phyloP scores from a whole-genome alignment of 2,329 filamentous ascomycete genomes.

The Metarhizium rileyi region DNA sequence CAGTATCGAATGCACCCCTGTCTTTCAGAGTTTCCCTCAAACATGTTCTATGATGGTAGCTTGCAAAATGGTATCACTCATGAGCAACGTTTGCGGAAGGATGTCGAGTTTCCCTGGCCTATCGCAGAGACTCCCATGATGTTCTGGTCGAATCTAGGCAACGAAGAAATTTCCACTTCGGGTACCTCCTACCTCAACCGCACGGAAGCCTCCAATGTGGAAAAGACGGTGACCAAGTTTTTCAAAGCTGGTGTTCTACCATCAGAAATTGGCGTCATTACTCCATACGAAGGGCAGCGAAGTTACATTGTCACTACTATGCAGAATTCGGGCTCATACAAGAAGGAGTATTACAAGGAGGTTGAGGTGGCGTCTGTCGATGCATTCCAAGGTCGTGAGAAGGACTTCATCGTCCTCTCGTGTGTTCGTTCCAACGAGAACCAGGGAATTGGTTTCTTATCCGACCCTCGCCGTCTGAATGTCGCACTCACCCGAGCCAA shows the following conservation, averaged over 20 bases:
- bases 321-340: slow-evolving; percentile 94
- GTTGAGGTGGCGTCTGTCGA: slow-evolving; percentile 97
- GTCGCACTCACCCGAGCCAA: slow-evolving; percentile 95
- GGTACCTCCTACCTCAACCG: slow-evolving; percentile 97
- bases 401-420: slow-evolving; percentile 96
- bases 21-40: slow-evolving; percentile 92
- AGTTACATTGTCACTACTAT: slow-evolving; percentile 99
- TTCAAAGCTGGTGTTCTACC: slow-evolving; percentile 98
- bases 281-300: slow-evolving; percentile 94
- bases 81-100: slow-evolving; percentile 75
- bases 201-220: slow-evolving; percentile 92
- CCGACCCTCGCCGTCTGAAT: slow-evolving; percentile 92
- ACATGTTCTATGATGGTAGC: slow-evolving; percentile 99
- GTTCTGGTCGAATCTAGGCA: slow-evolving; percentile 98
- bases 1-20: slow-evolving; percentile 99
- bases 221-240: slow-evolving; percentile 97
- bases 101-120: slow-evolving; percentile 98
- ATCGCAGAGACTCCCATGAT: slow-evolving; percentile 94
- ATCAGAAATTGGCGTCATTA: slow-evolving; percentile 91
- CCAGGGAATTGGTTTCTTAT: slow-evolving; percentile 97
- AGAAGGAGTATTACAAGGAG: slow-evolving; percentile 97
- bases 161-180: slow-evolving; percentile 95
- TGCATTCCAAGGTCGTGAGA: slow-evolving; percentile 97
- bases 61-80: slow-evolving; percentile 94
- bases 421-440: slow-evolving; percentile 98